These are phyloP conservation scores for Tolypocladium tropicale DNA, from an alignment of 2,329 filamentous ascomycete genomes.

Conservation along the genomic window DNA sequence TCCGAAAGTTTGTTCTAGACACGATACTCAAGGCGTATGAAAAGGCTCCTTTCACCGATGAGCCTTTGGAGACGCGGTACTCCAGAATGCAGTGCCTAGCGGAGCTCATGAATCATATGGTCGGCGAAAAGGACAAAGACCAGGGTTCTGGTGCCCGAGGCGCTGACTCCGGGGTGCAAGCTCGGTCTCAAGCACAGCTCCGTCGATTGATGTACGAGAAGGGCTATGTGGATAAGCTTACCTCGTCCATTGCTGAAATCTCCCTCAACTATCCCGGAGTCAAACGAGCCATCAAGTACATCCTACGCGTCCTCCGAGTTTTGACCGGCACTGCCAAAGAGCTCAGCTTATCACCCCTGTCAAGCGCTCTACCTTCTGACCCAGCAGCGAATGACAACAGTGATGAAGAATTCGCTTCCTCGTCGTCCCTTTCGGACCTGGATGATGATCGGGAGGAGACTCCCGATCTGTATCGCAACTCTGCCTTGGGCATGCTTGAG, in stretches of 20 bases:
- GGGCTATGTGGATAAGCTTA: conserved; percentile 81
- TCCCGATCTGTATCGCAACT: conserved; percentile 93
- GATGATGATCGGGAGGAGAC: conserved; percentile 88
- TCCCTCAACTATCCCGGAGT: conserved; percentile 90
- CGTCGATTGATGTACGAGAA: conserved; percentile 98
- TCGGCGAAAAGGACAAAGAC: conserved; percentile 66
- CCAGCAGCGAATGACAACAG: conserved; percentile 56
- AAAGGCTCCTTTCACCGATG: conserved; percentile 68
- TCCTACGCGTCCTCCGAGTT: conserved; percentile 78
- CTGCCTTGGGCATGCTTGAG: conserved; percentile 89
- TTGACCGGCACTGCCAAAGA: conserved; percentile 80
- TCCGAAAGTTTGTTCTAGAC: conserved; percentile 90
- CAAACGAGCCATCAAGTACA: conserved; percentile 92
- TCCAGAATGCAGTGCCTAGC: conserved; percentile 77
- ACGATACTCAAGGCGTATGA: conserved; percentile 88
- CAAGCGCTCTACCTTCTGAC: conserved; percentile 59
- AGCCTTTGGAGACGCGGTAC: conserved; percentile 78
- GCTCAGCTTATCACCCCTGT: conserved; percentile 53
- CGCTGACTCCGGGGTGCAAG: conserved; percentile 26
- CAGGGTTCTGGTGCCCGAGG: conserved; percentile 31
- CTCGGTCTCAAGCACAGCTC: conserved; percentile 68
- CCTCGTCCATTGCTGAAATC: conserved; percentile 86
- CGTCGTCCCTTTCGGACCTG: conserved; percentile 80
- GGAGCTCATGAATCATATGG: conserved; percentile 87
- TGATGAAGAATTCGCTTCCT: conserved; percentile 80